Evolutionary conservation across 2,329 filamentous ascomycete genomes (phyloP).

Genomic region (Paecilomyces fulvus): DNA sequence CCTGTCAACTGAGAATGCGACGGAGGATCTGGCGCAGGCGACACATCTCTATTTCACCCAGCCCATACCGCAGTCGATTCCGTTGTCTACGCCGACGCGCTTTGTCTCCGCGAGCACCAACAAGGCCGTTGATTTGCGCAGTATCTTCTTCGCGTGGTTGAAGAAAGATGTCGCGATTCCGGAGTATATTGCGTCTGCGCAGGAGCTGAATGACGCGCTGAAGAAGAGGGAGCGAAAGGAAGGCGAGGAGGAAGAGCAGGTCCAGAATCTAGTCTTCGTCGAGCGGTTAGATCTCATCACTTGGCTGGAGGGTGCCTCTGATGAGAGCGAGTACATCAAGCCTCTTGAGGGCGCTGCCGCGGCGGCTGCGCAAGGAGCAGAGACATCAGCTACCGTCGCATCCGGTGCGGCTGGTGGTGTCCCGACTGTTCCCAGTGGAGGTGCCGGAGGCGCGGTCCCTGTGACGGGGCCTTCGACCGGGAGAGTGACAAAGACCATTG

Average conservation of each 20-base stretch:
- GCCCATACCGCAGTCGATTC: conserved; percentile 53
- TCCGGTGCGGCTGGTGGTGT: conserved; percentile 41
- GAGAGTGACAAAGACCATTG: conserved; percentile 59
- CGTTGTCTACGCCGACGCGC: conserved; percentile 68
- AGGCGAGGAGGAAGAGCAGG: conserved; percentile 44
- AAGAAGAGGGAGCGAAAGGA: conserved; percentile 26
- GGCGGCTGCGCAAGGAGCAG: conserved; percentile 33
- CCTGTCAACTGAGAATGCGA: conserved; percentile 50
- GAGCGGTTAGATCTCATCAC: conserved; percentile 86
- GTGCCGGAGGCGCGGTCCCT: conserved; percentile 25
- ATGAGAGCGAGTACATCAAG: conserved; percentile 89
- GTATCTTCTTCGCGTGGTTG: conserved; percentile 92
- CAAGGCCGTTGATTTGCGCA: conserved; percentile 72
- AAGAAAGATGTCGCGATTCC: conserved; percentile 85
- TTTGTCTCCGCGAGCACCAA: conserved; percentile 68
- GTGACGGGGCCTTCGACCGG: conserved; percentile 20
- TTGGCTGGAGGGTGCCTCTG: conserved; percentile 83
- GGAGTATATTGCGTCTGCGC: conserved; percentile 80
- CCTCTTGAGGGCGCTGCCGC: conserved; percentile 58
- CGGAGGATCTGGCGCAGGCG: conserved; percentile 61
- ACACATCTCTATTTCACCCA: conserved; percentile 67
- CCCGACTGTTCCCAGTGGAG: conserved; percentile 25
- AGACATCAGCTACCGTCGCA: conserved; percentile 42
- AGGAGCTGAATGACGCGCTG: conserved; percentile 71
- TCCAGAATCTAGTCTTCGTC: conserved; percentile 84